Conservation (phyloP, 73 alveolate genomes). For the Effrenium voratum region DNA sequence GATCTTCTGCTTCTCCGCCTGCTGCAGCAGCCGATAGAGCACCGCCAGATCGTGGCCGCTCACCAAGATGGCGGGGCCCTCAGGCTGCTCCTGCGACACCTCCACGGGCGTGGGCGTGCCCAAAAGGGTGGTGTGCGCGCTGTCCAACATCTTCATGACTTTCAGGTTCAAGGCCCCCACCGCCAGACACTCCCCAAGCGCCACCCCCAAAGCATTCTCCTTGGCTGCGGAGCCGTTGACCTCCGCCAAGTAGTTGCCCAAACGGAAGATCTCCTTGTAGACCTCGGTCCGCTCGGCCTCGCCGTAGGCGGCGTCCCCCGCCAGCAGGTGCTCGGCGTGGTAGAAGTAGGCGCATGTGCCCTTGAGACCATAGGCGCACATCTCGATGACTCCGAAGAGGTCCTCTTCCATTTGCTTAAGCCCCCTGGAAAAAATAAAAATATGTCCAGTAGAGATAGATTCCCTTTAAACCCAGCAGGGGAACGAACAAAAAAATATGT, state of each 20-base stretch:
- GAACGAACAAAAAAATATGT: too few relatives aligned
- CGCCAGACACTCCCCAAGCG: background rate
- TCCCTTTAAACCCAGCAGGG: too few relatives aligned
- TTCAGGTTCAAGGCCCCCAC: constrained; percentile 29
- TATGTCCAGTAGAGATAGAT: too few relatives aligned
- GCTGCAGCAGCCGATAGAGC: constrained; percentile 7
- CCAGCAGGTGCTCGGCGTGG: constrained; percentile 24
- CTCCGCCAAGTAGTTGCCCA: constrained; percentile 55
- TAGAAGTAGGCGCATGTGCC: too few relatives aligned
- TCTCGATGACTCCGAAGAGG: constrained; percentile 64
- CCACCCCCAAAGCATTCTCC: background rate
- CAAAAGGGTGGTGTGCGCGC: constrained; percentile 46
- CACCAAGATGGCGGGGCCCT: constrained; percentile 57
- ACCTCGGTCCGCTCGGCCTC: too few relatives aligned
- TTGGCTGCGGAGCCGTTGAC: constrained; percentile 8
- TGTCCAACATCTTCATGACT: constrained; percentile 82
- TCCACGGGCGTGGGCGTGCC: constrained; percentile 86
- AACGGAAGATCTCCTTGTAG: constrained; percentile 84
- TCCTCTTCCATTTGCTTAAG: too few relatives aligned
- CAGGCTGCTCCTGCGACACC: constrained; percentile 46
- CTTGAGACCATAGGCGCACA: constrained; percentile 52
- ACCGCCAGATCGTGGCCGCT: constrained; percentile 58
- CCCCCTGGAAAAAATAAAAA: too few relatives aligned
- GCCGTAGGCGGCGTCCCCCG: constrained; percentile 15
- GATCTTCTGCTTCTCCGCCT: constrained; percentile 23